Percentiles rank a stretch among this genome's conserved stretches.
Conservation (phyloP, 306 rosid species). For the Castanea mollissima region DNA sequence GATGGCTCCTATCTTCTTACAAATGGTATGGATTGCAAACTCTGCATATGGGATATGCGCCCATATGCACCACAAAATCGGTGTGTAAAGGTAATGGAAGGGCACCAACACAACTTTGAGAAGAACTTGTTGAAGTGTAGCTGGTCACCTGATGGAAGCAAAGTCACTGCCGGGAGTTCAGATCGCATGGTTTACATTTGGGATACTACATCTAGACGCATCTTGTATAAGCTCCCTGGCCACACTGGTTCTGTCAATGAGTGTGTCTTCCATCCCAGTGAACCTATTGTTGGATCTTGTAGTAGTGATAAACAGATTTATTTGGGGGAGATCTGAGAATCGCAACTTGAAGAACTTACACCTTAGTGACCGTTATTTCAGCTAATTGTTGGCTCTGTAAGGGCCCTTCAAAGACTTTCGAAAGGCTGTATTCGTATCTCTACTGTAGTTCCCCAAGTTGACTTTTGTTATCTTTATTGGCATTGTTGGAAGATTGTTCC, state of each 20-base stretch:
- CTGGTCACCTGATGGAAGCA: slow-evolving; percentile 96
- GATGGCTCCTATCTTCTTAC: slow-evolving; percentile 96
- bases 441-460: not conserved
- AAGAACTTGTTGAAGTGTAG: slow-evolving; percentile 79
- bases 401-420: not conserved
- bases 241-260: slow-evolving; percentile 78
- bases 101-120: slow-evolving; percentile 94
- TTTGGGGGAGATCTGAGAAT: slow-evolving; percentile 73
- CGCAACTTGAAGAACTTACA: not conserved
- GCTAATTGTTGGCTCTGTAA: not conserved
- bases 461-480: not conserved
- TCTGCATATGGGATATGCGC: slow-evolving; percentile 97
- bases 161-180: slow-evolving; percentile 89
- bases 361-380: not conserved
- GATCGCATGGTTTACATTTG: slow-evolving; percentile 91
- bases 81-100: slow-evolving; percentile 87
- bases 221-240: slow-evolving; percentile 94
- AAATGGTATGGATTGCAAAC: slow-evolving; percentile 95
- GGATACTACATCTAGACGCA: slow-evolving; percentile 90
- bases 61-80: slow-evolving; percentile 95
- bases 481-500: no score
- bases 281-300: slow-evolving; percentile 85
- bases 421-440: not conserved
- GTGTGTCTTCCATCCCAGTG: slow-evolving; percentile 76
- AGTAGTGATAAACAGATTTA: slow-evolving; percentile 86